Base-by-base conservation (phyloP, 2,329 filamentous ascomycete genomes). In the Pseudopithomyces chartarum region DNA sequence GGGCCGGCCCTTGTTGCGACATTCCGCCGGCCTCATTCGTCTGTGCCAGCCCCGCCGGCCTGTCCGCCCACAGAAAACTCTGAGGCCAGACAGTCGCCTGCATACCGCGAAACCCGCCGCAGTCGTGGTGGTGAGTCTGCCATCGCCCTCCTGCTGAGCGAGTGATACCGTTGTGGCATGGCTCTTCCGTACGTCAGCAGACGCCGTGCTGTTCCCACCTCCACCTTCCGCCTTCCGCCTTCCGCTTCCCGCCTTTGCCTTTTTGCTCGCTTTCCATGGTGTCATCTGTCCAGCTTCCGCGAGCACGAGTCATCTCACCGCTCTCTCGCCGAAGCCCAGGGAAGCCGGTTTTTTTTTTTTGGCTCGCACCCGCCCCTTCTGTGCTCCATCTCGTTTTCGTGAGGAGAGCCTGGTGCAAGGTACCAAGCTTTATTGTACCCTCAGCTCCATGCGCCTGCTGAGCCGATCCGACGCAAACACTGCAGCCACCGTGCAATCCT, bases 271-370 rank as follows among this genome's bases (percentile, higher is more conserved):
- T 52, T 60, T 52, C 57, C 39, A 68, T 70, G 62, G 59, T 73
- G 70, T 75, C 69, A 73, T 75, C 62, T 64, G 68, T 71, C 67
- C 68, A 70, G 61, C 65, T 66, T 64, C 57, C 59, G 60, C 58
- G 64, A 55, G 57, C 70, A 62, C 71, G 71, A 75, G 71, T 75
- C 71, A 73, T 69, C 59, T 73, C 70, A 74, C 71, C 71, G 71
- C 71, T 64, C 56, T 54, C 51, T 62, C 56, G 48, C 48, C 62
- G 49, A 43, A 61, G 46, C 55, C 42, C 58, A 62, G 64, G 65
- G 68, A 61, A 67, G 63, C 64, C 64, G 56, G 58, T 59, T 59
- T n/a, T n/a, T n/a, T n/a, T n/a, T n/a, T n/a, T 65, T 53, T 52
- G 56, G 26, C 50, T 55, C 49, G 45, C 47, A 47, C 40, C 42